These are phyloP conservation scores for Brasilioporus rufonigricans DNA, from an alignment of 768 basidiomycete species.

Conservation along the genomic window DNA sequence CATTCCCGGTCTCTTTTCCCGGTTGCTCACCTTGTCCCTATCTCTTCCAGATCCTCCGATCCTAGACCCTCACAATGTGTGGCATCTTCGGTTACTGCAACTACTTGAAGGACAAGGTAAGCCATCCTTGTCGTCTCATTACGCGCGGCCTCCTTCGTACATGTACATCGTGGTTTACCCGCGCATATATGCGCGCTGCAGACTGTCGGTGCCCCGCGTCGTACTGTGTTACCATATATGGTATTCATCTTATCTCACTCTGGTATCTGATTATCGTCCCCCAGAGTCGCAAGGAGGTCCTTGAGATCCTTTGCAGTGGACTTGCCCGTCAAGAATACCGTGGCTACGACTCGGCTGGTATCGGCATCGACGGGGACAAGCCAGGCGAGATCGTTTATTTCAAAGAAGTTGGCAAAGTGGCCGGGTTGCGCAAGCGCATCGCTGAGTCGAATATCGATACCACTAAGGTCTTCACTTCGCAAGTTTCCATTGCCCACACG, in stretches of 20 bases:
- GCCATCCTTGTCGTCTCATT: constrained; percentile 20
- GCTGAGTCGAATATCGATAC: constrained; percentile 68
- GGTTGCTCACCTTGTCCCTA: not conserved
- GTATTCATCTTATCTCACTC: constrained; percentile 11
- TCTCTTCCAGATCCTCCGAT: constrained; percentile 1
- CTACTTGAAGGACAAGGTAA: constrained; percentile 90
- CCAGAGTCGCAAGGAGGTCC: constrained; percentile 85
- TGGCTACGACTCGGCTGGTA: constrained; percentile 94
- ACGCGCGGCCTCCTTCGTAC: not conserved
- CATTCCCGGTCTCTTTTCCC: not conserved
- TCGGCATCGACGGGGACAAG: constrained; percentile 90
- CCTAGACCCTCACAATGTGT: constrained; percentile 56
- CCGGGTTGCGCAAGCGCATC: constrained; percentile 87
- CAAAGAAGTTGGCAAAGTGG: constrained; percentile 98
- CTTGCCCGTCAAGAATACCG: constrained; percentile 96
- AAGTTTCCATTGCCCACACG: constrained; percentile 97
- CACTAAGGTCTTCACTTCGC: constrained; percentile 72
- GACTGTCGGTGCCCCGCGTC: not conserved
- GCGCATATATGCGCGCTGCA: constrained; percentile 10
- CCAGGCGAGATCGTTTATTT: constrained; percentile 75
- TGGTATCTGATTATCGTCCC: constrained; percentile 11
- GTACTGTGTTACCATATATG: constrained; percentile 17
- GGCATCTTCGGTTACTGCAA: constrained; percentile 98
- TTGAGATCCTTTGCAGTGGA: constrained; percentile 88
- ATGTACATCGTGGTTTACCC: not conserved